These are phyloP conservation scores for Phialophora chinensis DNA, from an alignment of 2,329 filamentous ascomycete genomes.

Conservation along the genomic window DNA sequence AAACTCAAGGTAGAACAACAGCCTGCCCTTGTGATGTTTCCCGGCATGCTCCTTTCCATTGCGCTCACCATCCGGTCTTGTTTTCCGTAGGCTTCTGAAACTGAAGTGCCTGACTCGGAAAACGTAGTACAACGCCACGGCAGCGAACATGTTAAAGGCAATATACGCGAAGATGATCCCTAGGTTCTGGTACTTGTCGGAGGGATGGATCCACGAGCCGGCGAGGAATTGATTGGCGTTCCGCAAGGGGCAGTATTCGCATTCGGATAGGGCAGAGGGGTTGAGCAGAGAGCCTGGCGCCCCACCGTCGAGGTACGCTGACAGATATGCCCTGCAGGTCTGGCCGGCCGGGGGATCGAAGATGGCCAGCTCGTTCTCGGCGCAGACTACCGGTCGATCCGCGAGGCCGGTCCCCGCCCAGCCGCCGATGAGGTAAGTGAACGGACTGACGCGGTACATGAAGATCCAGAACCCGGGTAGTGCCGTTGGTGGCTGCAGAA, in stretches of 20 bases:
- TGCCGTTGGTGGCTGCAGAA: slow-evolving; percentile 67
- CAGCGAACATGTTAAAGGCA: slow-evolving; percentile 63
- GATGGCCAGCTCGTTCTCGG: slow-evolving; percentile 65
- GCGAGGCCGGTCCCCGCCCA: slow-evolving; percentile 74
- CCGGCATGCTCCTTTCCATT: neutral
- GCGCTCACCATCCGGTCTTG: slow-evolving; percentile 49
- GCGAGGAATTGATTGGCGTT: slow-evolving; percentile 51
- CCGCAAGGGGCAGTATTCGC: slow-evolving; percentile 61
- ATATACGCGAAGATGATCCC: slow-evolving; percentile 67
- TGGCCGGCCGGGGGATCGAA: slow-evolving; percentile 55
- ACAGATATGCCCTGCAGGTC: slow-evolving; percentile 66
- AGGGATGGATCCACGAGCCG: slow-evolving; percentile 58
- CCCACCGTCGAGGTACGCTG: slow-evolving; percentile 54
- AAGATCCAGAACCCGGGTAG: slow-evolving; percentile 75
- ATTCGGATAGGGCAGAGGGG: slow-evolving; percentile 61
- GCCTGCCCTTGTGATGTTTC: neutral
- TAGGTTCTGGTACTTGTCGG: slow-evolving; percentile 71
- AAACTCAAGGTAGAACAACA: slow-evolving; percentile 13
- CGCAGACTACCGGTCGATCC: slow-evolving; percentile 69
- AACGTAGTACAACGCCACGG: slow-evolving; percentile 61
- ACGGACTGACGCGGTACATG: slow-evolving; percentile 81
- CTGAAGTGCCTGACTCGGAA: slow-evolving; percentile 44
- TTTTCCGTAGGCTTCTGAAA: slow-evolving; percentile 40
- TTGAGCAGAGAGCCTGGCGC: slow-evolving; percentile 62
- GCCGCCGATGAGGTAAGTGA: slow-evolving; percentile 78